Evolutionary conservation across 2,329 filamentous ascomycete genomes (phyloP).

Genomic region (Diaporthe australafricana): DNA sequence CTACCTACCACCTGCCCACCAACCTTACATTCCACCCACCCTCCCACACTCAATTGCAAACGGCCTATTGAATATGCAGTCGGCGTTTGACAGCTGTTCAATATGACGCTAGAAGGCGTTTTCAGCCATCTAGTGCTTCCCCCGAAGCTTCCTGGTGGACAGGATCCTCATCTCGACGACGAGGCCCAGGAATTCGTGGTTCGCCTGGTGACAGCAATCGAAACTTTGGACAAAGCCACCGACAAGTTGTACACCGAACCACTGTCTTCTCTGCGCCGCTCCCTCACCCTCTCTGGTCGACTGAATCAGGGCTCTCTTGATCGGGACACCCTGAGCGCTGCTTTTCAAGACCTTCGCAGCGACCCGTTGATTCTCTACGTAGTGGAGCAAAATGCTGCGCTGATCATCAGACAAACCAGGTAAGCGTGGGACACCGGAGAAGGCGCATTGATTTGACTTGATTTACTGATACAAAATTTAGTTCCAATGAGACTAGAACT

Average conservation of each 20-base stretch:
- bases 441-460: background rate
- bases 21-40: background rate
- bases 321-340: background rate
- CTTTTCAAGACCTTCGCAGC: background rate
- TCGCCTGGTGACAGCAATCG: slow-evolving; percentile 33
- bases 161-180: slow-evolving; percentile 43
- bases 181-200: slow-evolving; percentile 42
- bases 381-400: slow-evolving; percentile 30
- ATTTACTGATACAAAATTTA: background rate
- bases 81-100: background rate
- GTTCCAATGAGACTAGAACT: background rate
- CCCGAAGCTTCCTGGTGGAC: slow-evolving; percentile 47
- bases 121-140: slow-evolving; percentile 55
- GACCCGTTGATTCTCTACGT: slow-evolving; percentile 22
- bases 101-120: slow-evolving; percentile 19
- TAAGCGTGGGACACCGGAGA: background rate
- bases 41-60: background rate
- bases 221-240: background rate
- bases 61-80: background rate
- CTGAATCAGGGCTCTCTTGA: slow-evolving; percentile 31
- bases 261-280: background rate
- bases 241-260: background rate
- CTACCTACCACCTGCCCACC: background rate
- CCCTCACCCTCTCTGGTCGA: background rate
- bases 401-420: slow-evolving; percentile 11